phyloP scores from a whole-genome alignment of 2,329 filamentous ascomycete genomes.

The Xylariales sp. region DNA sequence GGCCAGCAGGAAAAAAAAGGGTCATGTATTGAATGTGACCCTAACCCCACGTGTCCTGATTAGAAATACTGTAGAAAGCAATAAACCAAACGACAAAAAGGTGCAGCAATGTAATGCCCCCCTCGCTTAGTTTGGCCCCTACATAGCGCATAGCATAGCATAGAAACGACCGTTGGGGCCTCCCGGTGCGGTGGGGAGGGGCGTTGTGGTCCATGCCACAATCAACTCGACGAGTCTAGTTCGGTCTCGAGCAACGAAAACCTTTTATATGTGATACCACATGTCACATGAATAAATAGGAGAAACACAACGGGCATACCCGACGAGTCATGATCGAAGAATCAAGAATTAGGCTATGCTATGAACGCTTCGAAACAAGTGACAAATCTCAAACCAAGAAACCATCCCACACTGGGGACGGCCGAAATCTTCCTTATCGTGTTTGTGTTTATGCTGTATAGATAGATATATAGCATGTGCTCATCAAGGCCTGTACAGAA shows the following conservation, averaged over 20 bases:
- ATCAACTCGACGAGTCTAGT: neutral
- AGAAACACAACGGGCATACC: neutral
- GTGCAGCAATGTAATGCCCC: too few species aligned
- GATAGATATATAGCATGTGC: conserved; percentile 8
- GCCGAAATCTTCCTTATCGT: neutral
- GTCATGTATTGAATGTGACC: neutral
- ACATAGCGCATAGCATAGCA: neutral
- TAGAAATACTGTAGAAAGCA: too few species aligned
- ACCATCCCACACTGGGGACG: conserved; percentile 6
- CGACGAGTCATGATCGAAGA: conserved; percentile 3
- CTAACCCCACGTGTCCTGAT: neutral
- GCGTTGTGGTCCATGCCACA: neutral
- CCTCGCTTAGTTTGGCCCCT: neutral
- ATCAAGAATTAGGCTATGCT: conserved; percentile 1
- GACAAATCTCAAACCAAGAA: conserved; percentile 4
- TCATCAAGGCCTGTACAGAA: conserved; percentile 11
- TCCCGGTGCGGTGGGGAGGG: too few species aligned
- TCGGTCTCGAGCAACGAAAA: neutral
- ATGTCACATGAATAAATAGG: neutral
- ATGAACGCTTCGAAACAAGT: conserved; percentile 2
- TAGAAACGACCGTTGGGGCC: too few species aligned
- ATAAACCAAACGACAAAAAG: neutral
- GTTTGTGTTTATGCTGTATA: conserved; percentile 8
- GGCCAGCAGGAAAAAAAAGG: too few species aligned
- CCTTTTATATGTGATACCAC: neutral